Conservation (phyloP, 2,329 filamentous ascomycete species). For the Claviceps sorghi region DNA sequence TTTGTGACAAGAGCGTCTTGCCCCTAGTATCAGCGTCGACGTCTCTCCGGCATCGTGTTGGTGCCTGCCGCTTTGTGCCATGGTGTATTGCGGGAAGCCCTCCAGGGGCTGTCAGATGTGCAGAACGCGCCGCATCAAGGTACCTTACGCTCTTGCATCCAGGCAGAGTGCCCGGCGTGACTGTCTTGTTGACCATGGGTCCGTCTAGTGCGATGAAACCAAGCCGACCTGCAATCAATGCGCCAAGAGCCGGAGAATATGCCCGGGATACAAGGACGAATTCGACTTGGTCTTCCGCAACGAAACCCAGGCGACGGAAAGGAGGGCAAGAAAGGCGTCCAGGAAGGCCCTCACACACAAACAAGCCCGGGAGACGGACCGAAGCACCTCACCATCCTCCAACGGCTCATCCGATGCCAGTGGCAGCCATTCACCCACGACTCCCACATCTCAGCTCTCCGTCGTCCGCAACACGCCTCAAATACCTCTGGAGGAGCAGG, state of each 20-base stretch:
- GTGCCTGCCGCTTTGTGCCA: constrained; percentile 18
- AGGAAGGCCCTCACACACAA: constrained; percentile 30
- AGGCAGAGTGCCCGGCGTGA: background rate
- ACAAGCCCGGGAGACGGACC: constrained; percentile 13
- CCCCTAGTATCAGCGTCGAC: background rate
- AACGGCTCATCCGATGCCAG: constrained; percentile 6
- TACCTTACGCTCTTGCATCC: constrained; percentile 17
- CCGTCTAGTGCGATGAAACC: constrained; percentile 47
- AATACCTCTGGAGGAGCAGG: constrained; percentile 38
- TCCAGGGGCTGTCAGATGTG: constrained; percentile 62
- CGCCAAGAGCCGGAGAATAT: constrained; percentile 46
- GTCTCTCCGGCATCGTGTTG: background rate
- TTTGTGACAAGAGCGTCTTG: background rate
- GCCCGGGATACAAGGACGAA: constrained; percentile 55
- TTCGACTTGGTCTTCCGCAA: constrained; percentile 61
- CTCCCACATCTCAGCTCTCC: constrained; percentile 9
- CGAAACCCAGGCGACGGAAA: constrained; percentile 53
- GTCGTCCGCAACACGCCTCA: constrained; percentile 20
- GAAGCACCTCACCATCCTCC: constrained; percentile 8
- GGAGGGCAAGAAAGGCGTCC: constrained; percentile 42
- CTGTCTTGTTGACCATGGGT: background rate
- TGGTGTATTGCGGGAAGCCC: constrained; percentile 54
- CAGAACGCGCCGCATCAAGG: constrained; percentile 58
- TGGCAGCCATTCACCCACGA: constrained; percentile 6
- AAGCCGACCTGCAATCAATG: constrained; percentile 53